Evolutionary conservation across 2,329 filamentous ascomycete genomes (phyloP).

Genomic region (Apiospora pterosperma): DNA sequence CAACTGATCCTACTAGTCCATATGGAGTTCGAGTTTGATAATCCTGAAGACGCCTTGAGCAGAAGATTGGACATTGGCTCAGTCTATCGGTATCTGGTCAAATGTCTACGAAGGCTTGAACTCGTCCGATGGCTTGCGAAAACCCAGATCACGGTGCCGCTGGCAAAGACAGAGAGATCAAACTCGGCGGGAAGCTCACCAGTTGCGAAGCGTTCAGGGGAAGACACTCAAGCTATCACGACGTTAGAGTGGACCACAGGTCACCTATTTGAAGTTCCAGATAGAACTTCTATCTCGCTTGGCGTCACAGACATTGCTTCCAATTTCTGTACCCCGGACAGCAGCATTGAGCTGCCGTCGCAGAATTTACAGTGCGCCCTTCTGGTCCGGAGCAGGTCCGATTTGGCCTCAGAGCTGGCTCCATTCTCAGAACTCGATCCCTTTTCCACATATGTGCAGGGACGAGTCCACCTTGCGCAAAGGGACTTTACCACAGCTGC

Average conservation of each 20-base stretch:
- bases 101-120: slow-evolving; percentile 69
- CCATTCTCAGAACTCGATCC: slow-evolving; percentile 54
- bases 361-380: slow-evolving; percentile 60
- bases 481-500: slow-evolving; percentile 73
- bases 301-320: slow-evolving; percentile 65
- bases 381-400: slow-evolving; percentile 55
- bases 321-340: slow-evolving; percentile 61
- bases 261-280: slow-evolving; percentile 60
- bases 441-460: slow-evolving; percentile 80
- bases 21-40: slow-evolving; percentile 78
- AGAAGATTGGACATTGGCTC: slow-evolving; percentile 61
- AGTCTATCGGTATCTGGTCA: slow-evolving; percentile 67
- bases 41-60: slow-evolving; percentile 63
- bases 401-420: slow-evolving; percentile 55
- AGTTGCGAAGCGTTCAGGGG: slow-evolving; percentile 37
- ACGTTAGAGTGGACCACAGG: slow-evolving; percentile 58
- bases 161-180: slow-evolving; percentile 37
- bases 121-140: slow-evolving; percentile 67
- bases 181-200: slow-evolving; percentile 30
- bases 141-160: slow-evolving; percentile 52
- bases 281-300: slow-evolving; percentile 45
- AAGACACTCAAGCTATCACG: slow-evolving; percentile 49
- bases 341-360: slow-evolving; percentile 62
- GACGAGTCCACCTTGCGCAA: slow-evolving; percentile 70
- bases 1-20: slow-evolving; percentile 81